Conservation (phyloP, 768 basidiomycete genomes). For the Lactarius sp. region DNA sequence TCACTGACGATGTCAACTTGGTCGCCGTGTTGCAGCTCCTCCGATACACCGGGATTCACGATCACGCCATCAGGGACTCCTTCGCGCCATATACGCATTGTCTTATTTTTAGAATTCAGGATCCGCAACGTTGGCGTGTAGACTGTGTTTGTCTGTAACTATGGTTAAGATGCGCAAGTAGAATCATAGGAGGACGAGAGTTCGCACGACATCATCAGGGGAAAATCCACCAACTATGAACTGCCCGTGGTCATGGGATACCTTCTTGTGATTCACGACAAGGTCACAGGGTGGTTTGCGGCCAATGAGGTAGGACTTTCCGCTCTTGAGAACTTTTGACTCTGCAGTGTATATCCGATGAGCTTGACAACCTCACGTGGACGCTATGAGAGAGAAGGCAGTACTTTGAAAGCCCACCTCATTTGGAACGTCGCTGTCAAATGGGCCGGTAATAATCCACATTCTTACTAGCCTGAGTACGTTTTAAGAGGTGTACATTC, state of each 20-base stretch:
- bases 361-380: background rate
- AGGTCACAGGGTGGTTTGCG: slow-evolving; percentile 47
- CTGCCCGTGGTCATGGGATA: slow-evolving; percentile 58
- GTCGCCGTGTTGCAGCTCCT: slow-evolving; percentile 54
- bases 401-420: slow-evolving; percentile 41
- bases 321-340: slow-evolving; percentile 59
- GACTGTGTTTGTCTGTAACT: slow-evolving; percentile 44
- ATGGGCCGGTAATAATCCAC: slow-evolving; percentile 55
- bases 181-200: background rate
- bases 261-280: slow-evolving; percentile 52
- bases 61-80: slow-evolving; percentile 28
- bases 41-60: slow-evolving; percentile 37
- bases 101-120: slow-evolving; percentile 45
- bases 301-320: slow-evolving; percentile 49
- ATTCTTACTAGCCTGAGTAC: slow-evolving; percentile 30
- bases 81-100: slow-evolving; percentile 40
- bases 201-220: slow-evolving; percentile 51
- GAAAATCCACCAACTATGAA: slow-evolving; percentile 52
- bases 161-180: background rate
- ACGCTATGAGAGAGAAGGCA: slow-evolving; percentile 18
- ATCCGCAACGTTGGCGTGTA: slow-evolving; percentile 47
- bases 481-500: no score
- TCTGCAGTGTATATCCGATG: slow-evolving; percentile 30
- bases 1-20: slow-evolving; percentile 42
- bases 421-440: slow-evolving; percentile 40